Evolutionary conservation across 2,329 filamentous ascomycete species (phyloP), one percentile per base, ranked within the genome.

Genomic region (Xylaria sp.): DNA sequence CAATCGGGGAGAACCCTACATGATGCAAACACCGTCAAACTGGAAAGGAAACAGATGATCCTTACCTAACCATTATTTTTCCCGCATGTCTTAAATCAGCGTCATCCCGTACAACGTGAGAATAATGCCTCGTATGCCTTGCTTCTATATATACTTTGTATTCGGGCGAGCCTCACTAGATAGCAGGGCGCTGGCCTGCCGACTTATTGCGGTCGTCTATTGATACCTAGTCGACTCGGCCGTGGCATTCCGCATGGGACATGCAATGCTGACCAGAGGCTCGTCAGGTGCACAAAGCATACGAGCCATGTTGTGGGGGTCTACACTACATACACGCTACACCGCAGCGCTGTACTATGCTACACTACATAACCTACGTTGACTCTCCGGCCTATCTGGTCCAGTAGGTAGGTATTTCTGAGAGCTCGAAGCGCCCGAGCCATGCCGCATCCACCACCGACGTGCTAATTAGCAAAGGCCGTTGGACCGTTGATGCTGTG

Each of bases 271-370:
- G 55, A 67, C 51, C 53, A 27, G 48, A 59, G 47, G 24, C n/a
- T 21, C 34, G 66, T 68, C 66, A 68, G 66, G 61, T 68, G 66
- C 51, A 50, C 57, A 48, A 48, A 57, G 47, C 51, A 32, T 61
- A 58, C 63, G 53, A 65, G 57, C 32, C 32, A 45, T n/a, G 24
- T 42, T 32, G 61, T 65, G 61, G 66, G 66, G 66, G 66, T 51
- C 55, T 51, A 12, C 19, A n/a, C 24, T 11, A 24, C 47, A 24
- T 47, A 47, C 7, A 2, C 19, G 34, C 24, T 9, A 19, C 27
- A 2, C 12, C 14, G 17, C 39, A 14, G 14, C 12, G 11, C 11
- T 2, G 39, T 42, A 17, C 39, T 42, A 14, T 17, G 14, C 39
- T 42, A 42, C 39, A 42, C 62, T 34, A 32, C 54, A 32, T 64